Evolutionary conservation across 2,329 filamentous ascomycete genomes (phyloP).

Genomic region (Talaromyces sp.): DNA sequence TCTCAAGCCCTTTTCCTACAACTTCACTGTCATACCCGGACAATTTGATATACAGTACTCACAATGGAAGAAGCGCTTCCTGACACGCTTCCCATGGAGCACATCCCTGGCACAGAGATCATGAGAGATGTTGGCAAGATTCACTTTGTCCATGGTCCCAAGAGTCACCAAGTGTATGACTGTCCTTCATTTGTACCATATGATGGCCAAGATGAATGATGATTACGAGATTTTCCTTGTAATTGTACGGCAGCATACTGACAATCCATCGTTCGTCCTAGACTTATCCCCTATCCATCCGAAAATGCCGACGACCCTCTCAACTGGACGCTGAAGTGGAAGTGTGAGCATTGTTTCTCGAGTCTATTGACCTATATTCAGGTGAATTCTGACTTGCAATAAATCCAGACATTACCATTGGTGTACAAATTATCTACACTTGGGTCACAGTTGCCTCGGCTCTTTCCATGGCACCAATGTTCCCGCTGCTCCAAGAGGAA

Average conservation of each 20-base stretch:
- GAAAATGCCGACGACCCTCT: background rate
- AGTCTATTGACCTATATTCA: background rate
- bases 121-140: background rate
- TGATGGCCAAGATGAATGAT: background rate
- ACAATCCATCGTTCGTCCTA: background rate
- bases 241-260: background rate
- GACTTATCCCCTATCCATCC: background rate
- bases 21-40: background rate
- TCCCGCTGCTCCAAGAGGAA: constrained; percentile 39
- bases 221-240: background rate
- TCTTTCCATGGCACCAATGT: constrained; percentile 44
- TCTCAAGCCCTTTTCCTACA: background rate
- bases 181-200: background rate
- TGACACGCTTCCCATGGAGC: background rate
- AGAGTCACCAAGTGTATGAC: background rate
- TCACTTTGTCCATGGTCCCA: background rate
- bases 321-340: background rate
- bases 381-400: background rate
- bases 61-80: background rate
- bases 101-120: background rate
- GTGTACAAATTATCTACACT: constrained; percentile 24
- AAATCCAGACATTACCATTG: constrained; percentile 10
- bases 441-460: constrained; percentile 44
- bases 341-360: background rate
- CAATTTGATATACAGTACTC: background rate